Evolutionary conservation across 2,329 filamentous ascomycete species (phyloP).

Genomic region (Microsporum canis): DNA sequence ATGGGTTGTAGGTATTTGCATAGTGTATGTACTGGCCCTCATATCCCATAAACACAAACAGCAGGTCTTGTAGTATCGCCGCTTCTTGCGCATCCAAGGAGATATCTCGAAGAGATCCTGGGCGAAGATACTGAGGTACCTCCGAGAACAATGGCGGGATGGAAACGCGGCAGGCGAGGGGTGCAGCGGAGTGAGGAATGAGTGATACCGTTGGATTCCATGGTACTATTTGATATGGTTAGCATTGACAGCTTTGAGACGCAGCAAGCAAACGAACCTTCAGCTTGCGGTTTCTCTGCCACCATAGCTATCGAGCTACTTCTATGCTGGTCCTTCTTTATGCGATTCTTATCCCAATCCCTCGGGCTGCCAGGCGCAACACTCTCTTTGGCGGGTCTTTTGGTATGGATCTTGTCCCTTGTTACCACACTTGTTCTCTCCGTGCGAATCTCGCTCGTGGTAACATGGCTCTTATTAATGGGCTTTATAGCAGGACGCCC

Average conservation of each 20-base stretch:
- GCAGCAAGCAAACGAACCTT: constrained; percentile 19
- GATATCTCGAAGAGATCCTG: constrained; percentile 56
- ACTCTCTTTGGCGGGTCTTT: constrained; percentile 44
- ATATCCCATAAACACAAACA: constrained; percentile 96
- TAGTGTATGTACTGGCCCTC: constrained; percentile 97
- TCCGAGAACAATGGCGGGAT: constrained; percentile 51
- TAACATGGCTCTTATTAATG: constrained; percentile 22
- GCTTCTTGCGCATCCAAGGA: constrained; percentile 73
- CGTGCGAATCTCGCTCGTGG: constrained; percentile 30
- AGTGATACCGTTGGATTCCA: constrained; percentile 77
- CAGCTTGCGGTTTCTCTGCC: constrained; percentile 25
- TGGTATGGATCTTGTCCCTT: constrained; percentile 50
- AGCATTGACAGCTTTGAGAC: neutral
- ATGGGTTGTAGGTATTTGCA: constrained; percentile 67
- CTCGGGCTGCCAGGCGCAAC: constrained; percentile 23
- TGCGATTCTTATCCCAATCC: constrained; percentile 26
- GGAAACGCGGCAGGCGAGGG: constrained; percentile 58
- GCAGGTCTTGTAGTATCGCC: constrained; percentile 74
- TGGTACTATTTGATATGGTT: constrained; percentile 24
- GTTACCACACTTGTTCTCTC: constrained; percentile 45
- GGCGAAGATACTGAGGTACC: constrained; percentile 58
- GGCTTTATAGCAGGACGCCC: constrained; percentile 11
- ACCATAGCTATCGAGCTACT: constrained; percentile 20
- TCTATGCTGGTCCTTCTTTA: constrained; percentile 17
- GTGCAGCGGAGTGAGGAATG: constrained; percentile 56